phyloP scores from a whole-genome alignment of 345 rosid genomes.

The Boechera divaricarpa region DNA sequence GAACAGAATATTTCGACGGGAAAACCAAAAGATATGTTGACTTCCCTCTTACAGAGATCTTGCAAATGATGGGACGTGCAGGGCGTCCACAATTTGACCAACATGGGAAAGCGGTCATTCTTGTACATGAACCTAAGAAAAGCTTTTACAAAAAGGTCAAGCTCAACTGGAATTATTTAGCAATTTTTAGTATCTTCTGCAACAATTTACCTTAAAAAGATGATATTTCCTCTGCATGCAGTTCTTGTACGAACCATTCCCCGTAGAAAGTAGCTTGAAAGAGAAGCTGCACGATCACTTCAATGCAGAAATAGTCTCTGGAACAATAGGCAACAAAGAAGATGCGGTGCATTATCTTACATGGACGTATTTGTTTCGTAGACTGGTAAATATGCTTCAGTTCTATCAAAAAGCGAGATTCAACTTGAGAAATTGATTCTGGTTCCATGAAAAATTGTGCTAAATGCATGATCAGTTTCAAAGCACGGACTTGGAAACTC shows the following conservation, averaged over 20 bases:
- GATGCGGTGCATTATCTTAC: conserved; percentile 94
- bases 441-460: neutral
- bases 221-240: conserved; percentile 49
- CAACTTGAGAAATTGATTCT: neutral
- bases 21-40: conserved; percentile 96
- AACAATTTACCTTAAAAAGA: conserved; percentile 17
- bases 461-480: conserved; percentile 12
- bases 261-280: conserved; percentile 97
- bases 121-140: conserved; percentile 98
- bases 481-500: conserved; percentile 7
- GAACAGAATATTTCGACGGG: conserved; percentile 95
- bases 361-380: conserved; percentile 95
- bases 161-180: conserved; percentile 14
- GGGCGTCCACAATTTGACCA: conserved; percentile 99
- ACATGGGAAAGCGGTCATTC: conserved; percentile 98
- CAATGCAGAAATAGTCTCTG: conserved; percentile 91
- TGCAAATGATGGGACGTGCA: conserved; percentile 99
- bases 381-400: conserved; percentile 69
- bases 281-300: conserved; percentile 86
- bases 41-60: conserved; percentile 93
- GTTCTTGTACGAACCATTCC: conserved; percentile 99
- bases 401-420: conserved; percentile 8
- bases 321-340: conserved; percentile 89
- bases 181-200: conserved; percentile 26
- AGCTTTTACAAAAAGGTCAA: conserved; percentile 96